Base-by-base conservation (phyloP, 108 stramenopile genomes). In the Fragilaria radians region DNA sequence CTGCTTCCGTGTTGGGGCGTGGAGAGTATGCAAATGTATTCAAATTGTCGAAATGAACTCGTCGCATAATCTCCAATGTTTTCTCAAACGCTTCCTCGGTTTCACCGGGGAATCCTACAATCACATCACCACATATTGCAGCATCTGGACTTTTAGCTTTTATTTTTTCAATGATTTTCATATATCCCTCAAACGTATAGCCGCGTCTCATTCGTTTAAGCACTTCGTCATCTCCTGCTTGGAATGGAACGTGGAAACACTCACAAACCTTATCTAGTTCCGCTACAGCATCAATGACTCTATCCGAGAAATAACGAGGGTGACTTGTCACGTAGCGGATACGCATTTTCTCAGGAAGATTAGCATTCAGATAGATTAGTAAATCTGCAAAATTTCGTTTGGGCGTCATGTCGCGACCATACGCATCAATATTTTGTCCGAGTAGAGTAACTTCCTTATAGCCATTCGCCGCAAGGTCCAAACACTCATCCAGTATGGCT, bases 351-450 rank as follows among this genome's bases (percentile, higher is more conserved):
- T 52, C 63, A 14, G 78, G 76, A 48, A 86, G 60, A 47, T 79
- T 80, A 46, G 73, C 62, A 61, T 85, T 86, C 33, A 93, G 73
- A 63, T 72, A 89, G 49, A 73, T 67, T 28, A 96, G 61, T 29
- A 96, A 77, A 46, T 95, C 91, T 24, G 90, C 78, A 74, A 96
- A 96, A n/a, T 71, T 81, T 45, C 91, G 72, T 62, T 75, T 80
- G 11, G 95, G 95, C 18, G 48, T 62, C 85, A 95, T 85, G 58
- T 95, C 94, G 4, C 95, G 67, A 23, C 95, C 95, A 46, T 91
- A 96, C 19, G 95, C 93, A 65, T 96, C 94, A 54, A 96, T 92
- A 57, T 98, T 98, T 78, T 98, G 97, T 1, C 97, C 97, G n/a
- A 97, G 71, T 21, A 98, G 75, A 18, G 95, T 97, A 33, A 97